Evolutionary conservation across 805 yeast species (phyloP).

Genomic region (Huiozyma sinensis): DNA sequence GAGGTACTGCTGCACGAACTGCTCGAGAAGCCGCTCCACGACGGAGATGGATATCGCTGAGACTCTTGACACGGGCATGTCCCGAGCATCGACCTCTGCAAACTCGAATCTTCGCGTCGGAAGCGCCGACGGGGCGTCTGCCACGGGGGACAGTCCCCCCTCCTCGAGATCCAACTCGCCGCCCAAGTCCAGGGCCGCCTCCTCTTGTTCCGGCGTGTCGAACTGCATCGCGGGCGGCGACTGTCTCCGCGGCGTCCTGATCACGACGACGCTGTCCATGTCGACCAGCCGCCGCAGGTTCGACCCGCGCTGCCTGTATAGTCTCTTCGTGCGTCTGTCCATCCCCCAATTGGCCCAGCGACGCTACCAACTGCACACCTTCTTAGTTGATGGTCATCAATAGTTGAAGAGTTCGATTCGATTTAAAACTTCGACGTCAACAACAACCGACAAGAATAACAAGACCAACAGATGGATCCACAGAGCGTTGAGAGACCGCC

Average conservation of each 20-base stretch:
- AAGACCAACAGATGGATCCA: neutral
- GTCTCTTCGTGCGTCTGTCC: slow-evolving; percentile 20
- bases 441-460: neutral
- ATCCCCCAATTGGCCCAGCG: neutral
- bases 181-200: neutral
- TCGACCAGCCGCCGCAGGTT: slow-evolving; percentile 18
- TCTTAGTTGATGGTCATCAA: no score
- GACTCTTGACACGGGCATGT: slow-evolving; percentile 15
- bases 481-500: slow-evolving; percentile 9
- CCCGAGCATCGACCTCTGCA: neutral
- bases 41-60: slow-evolving; percentile 21
- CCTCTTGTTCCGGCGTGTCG: neutral
- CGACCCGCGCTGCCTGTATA: slow-evolving; percentile 26
- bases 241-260: slow-evolving; percentile 10
- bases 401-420: no score
- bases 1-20: slow-evolving; percentile 15
- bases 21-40: slow-evolving; percentile 11
- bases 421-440: neutral
- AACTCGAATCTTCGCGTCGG: neutral
- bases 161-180: neutral
- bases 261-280: slow-evolving; percentile 12
- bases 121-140: neutral
- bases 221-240: neutral
- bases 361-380: no score
- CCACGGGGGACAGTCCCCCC: neutral